Evolutionary conservation across 2,329 filamentous ascomycete species (phyloP), one percentile per base, ranked within the genome.

Genomic region (Neofusicoccum parvum): DNA sequence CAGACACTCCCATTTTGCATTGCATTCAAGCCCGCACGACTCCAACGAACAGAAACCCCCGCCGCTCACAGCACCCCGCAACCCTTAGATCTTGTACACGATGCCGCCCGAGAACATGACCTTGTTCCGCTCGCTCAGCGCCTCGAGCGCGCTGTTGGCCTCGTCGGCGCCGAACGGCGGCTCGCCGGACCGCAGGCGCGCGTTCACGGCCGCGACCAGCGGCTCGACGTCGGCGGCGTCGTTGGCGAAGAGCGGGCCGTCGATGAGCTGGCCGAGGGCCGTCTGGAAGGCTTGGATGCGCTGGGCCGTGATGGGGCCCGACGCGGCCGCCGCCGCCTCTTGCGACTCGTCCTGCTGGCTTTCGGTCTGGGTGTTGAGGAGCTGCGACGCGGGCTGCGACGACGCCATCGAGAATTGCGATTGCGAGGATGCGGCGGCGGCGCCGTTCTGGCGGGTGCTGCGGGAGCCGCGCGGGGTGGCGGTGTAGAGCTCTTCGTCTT

Each of bases 41-140:
- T 32, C 27, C 7, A 32, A 32, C 27, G 5, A 32, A 32, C 5
- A 32, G 27, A 32, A 32, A 32, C 27, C 27, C 27, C 27, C 5
- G 6, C 27, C 27, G 27, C 27, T 32, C 27, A 4, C 27, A 1
- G 5, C 27, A 7, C 27, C 5, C 27, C 27, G 4, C 27, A 32
- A 7, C 27, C 27, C 27, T 32, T 32, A 78, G 39, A 78, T 76
- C 79, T 83, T 84, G 69, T 83, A 84, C 66, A 84, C 80, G 59
- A 83, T 79, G 2, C 79, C 82, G 39, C 78, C 81, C 62, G 76
- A 78, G 65, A 71, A 77, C 94, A 99, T 99, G 74, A 99, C 89
- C 81, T 94, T 89, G 77, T 97, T 97, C 71, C 85, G 83, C 69
- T 91, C 88, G 72, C 92, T 90, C 87, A 99, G 89, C 75, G 86